phyloP scores from a whole-genome alignment of 2,329 filamentous ascomycete species.

The Fusarium domesticum region DNA sequence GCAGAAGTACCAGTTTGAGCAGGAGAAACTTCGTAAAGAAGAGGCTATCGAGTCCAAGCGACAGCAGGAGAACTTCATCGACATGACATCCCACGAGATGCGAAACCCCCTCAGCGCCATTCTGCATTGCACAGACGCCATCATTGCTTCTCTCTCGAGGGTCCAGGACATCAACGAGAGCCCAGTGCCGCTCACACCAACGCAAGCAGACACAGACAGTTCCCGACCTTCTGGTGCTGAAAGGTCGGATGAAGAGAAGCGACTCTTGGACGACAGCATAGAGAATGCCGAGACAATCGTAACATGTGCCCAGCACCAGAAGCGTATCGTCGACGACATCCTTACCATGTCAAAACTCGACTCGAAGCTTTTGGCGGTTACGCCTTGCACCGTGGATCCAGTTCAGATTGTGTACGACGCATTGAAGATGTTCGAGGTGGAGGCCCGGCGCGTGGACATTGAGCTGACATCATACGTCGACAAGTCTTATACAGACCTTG shows the following conservation, averaged over 20 bases:
- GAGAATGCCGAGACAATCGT: slow-evolving; percentile 76
- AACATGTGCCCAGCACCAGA: slow-evolving; percentile 76
- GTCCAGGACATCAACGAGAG: slow-evolving; percentile 40
- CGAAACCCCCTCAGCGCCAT: slow-evolving; percentile 72
- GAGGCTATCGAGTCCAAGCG: slow-evolving; percentile 58
- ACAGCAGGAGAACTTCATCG: slow-evolving; percentile 79
- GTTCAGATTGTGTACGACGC: slow-evolving; percentile 63
- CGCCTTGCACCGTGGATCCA: slow-evolving; percentile 66
- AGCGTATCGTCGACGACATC: slow-evolving; percentile 73
- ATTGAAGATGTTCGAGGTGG: slow-evolving; percentile 75
- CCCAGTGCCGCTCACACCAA: slow-evolving; percentile 25
- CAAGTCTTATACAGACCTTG: slow-evolving; percentile 55
- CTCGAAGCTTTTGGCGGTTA: slow-evolving; percentile 69
- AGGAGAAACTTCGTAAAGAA: slow-evolving; percentile 48
- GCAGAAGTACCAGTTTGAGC: slow-evolving; percentile 51
- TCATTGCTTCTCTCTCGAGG: slow-evolving; percentile 50
- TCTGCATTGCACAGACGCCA: slow-evolving; percentile 70
- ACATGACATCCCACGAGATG: slow-evolving; percentile 72
- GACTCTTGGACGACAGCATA: slow-evolving; percentile 58
- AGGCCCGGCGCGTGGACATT: slow-evolving; percentile 67
- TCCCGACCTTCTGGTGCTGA: slow-evolving; percentile 6
- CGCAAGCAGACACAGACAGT: slow-evolving; percentile 9
- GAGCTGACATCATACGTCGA: slow-evolving; percentile 63
- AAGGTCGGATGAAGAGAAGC: slow-evolving; percentile 35
- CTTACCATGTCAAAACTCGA: slow-evolving; percentile 73